These are phyloP conservation scores for Tympanopsis confertula DNA, from an alignment of 2,329 filamentous ascomycete genomes.

Conservation along the genomic window DNA sequence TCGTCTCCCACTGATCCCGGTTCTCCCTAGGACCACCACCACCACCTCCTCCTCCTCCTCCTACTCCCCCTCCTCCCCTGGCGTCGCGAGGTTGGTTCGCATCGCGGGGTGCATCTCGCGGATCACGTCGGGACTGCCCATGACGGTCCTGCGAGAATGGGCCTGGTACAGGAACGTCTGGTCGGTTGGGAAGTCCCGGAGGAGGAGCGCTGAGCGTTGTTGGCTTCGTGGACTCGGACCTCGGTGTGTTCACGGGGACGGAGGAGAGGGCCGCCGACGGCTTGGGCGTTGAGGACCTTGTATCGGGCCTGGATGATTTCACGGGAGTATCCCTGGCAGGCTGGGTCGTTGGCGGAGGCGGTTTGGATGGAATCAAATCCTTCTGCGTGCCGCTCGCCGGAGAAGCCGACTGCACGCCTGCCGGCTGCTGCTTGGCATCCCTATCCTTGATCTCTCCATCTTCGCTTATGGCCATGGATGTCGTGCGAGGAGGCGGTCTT, in stretches of 20 bases:
- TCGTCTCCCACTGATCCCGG: not conserved
- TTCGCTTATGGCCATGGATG: conserved; percentile 40
- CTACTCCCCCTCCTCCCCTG: not conserved
- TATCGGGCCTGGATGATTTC: conserved; percentile 7
- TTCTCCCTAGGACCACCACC: no score
- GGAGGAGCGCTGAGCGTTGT: conserved; percentile 13
- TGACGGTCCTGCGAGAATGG: conserved; percentile 34
- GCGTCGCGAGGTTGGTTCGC: not conserved
- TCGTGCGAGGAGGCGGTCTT: conserved; percentile 14
- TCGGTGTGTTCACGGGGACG: conserved; percentile 8
- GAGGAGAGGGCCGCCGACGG: conserved; percentile 10
- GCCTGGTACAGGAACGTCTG: conserved; percentile 41
- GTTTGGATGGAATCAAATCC: conserved; percentile 6
- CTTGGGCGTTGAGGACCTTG: conserved; percentile 11
- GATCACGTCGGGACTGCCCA: conserved; percentile 6
- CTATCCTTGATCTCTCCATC: conserved; percentile 54
- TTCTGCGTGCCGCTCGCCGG: conserved; percentile 9
- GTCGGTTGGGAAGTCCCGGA: conserved; percentile 40
- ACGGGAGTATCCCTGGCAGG: conserved; percentile 16
- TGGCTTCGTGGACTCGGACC: conserved; percentile 17
- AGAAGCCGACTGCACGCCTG: conserved; percentile 8
- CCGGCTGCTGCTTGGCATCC: conserved; percentile 33
- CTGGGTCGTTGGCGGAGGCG: conserved; percentile 13
- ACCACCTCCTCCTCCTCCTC: no score
- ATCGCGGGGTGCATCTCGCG: not conserved